Base-by-base conservation (phyloP, 768 basidiomycete genomes). In the Trichaptum fuscoviolaceum region DNA sequence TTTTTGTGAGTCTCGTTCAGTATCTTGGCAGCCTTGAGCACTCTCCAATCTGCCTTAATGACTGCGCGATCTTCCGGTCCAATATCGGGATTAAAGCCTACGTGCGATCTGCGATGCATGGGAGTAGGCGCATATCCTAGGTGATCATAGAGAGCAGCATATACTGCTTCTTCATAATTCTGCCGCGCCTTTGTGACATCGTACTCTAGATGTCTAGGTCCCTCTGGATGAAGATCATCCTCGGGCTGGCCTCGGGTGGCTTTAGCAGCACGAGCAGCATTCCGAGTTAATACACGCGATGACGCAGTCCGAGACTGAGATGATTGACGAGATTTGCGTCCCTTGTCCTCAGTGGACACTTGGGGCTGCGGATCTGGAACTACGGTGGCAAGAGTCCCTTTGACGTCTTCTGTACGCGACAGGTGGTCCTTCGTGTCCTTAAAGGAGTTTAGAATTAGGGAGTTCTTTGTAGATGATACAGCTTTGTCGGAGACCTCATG, bases 121-220 rank as follows among this genome's bases (percentile, higher is more conserved):
- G 20, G 42, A 52, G 7, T 3, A 25, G 59, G 59, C 9, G 59
- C 10, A 12, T 17, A 25, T 4, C 42, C 42, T 7, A 25, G 24
- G 23, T 34, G 25, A 17, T 34, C 30, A 9, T 61, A 34, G 8
- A 61, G 12, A 5, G 59, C 59, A 61, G 30, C 24, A 23, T 61
- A 61, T 5, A 34, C 59, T 25, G 59, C 59, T 9, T 34, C 30
- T 17, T 61, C 8, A 23, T 7, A 61, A 3, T 6, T 34, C 3
- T 20, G 10, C 24, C 15, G 59, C 3, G 59, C 59, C 24, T 2
- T 12, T 12, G 25, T 24, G 23, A 15, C 10, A 23, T 61, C 59
- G 59, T 61, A 61, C 59, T 61, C 59, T 23, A 61, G 59, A 24
- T 61, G 59, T 25, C 23, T 12, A 25, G 59, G 59, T 24, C 59